Percentiles rank a stretch among this genome's conserved stretches.
phyloP scores from a whole-genome alignment of 257 asterid genomes.

The Solanum okadae region DNA sequence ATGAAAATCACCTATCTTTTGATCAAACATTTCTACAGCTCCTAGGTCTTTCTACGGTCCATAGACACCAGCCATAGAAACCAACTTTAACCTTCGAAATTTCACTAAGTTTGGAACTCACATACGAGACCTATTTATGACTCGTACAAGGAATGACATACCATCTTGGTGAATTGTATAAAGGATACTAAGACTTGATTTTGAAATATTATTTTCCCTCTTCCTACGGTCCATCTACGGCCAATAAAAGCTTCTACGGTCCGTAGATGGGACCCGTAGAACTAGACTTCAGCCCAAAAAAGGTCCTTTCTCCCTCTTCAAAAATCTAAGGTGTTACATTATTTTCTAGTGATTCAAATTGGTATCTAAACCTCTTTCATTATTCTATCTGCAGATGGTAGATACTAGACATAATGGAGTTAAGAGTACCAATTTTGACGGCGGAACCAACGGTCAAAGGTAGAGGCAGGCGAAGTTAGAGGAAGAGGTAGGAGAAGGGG shows the following conservation, averaged over 20 bases:
- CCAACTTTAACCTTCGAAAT: background rate
- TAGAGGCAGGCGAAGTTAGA: background rate
- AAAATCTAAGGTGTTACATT: background rate
- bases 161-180: background rate
- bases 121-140: background rate
- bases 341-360: background rate
- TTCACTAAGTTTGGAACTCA: background rate
- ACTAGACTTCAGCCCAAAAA: too few species aligned
- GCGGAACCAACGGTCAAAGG: background rate
- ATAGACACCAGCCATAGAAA: background rate
- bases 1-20: background rate
- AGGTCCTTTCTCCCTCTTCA: too few species aligned
- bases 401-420: background rate
- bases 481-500: background rate
- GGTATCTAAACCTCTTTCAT: background rate
- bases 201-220: background rate
- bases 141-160: background rate
- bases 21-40: background rate
- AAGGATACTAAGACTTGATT: background rate
- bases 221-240: background rate
- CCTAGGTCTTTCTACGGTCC: background rate
- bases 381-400: background rate
- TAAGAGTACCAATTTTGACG: background rate
- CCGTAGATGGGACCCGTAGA: background rate
- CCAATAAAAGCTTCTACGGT: too few species aligned